Base-by-base conservation (phyloP, 495 filamentous ascomycete species). In the Rhypophila decipiens region DNA sequence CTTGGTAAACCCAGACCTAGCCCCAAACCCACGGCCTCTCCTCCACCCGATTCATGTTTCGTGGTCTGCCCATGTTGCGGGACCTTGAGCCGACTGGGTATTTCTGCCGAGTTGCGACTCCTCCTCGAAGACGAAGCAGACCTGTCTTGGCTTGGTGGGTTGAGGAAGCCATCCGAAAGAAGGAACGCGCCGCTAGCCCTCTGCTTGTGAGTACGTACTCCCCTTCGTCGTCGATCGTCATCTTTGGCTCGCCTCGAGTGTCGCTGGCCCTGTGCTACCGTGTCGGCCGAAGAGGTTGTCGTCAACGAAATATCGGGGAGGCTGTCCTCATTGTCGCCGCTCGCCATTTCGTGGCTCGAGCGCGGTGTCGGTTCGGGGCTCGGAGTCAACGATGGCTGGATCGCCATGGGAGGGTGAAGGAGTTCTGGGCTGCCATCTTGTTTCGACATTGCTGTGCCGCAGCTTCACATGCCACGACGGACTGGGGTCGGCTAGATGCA, bases 161-260 rank as follows among this genome's bases (percentile, higher is more conserved):
- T 51, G 19, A 55, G 47, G 24, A 67, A 24, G n/a, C 58, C 46
- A 27, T 72, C 70, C 15, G 67, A 46, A 12, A 75, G 70, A 38
- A 75, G 65, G 45, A 75, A 75, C 9, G 62, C 68, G 22, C 72
- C 66, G 52, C 60, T 65, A 12, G 70, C 58, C 15, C 71, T 60
- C 24, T 65, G 60, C 51, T 69, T 74, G 44, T 72, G 62, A 42
- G 62, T 24, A 39, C 65, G 64, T 42, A 49, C 45, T 18, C 42
- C 41, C 34, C 23, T 51, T 41, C 58, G 65, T 27, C 61, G 57
- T 15, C 47, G 55, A 19, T 46, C 42, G 37, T 55, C 56, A 24
- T 52, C 41, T 31, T 51, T 52, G 27, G 56, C 52, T 1, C 40
- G 34, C 22, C 47, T 55, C 48, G 52, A 46, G 12, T 46, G 49